phyloP scores from a whole-genome alignment of 2,329 filamentous ascomycete species.

The Venturia pyrina region DNA sequence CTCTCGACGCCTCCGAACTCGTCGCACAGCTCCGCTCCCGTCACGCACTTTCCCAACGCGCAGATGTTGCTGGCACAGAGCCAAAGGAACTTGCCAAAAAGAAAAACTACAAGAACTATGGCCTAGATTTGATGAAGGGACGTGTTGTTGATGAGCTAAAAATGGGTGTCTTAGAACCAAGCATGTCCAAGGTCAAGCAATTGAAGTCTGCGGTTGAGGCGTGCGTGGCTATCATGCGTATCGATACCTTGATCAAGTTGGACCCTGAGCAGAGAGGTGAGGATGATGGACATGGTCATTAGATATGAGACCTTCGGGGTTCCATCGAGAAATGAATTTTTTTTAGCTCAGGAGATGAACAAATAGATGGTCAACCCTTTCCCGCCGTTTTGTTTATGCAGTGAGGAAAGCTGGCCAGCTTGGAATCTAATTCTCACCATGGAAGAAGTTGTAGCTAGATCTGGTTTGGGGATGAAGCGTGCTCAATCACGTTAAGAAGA shows the following conservation, averaged over 20 bases:
- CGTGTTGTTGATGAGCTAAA: slow-evolving; percentile 91
- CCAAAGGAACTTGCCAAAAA: slow-evolving; percentile 85
- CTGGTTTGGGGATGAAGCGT: no score
- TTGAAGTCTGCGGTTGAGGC: slow-evolving; percentile 97
- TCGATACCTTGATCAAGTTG: slow-evolving; percentile 96
- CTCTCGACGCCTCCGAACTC: slow-evolving; percentile 90
- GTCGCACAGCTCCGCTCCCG: slow-evolving; percentile 90
- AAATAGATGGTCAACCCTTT: no score
- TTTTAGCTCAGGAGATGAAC: no score
- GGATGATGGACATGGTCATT: slow-evolving; percentile 83
- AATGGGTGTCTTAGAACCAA: slow-evolving; percentile 89
- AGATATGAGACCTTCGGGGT: slow-evolving; percentile 17
- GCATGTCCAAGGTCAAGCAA: slow-evolving; percentile 96
- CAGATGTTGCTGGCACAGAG: slow-evolving; percentile 64
- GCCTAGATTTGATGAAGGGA: slow-evolving; percentile 78
- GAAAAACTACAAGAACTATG: slow-evolving; percentile 99
- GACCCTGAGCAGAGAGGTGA: slow-evolving; percentile 74
- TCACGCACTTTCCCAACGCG: slow-evolving; percentile 88
- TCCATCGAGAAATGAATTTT: no score
- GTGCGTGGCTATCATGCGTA: slow-evolving; percentile 98
- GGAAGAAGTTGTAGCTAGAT: no score
- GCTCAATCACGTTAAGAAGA: no score
- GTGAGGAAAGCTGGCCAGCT: no score
- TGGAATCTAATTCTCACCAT: no score
- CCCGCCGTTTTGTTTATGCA: no score